phyloP scores from a whole-genome alignment of 139 green algal species.

The Bryopsis sp. region DNA sequence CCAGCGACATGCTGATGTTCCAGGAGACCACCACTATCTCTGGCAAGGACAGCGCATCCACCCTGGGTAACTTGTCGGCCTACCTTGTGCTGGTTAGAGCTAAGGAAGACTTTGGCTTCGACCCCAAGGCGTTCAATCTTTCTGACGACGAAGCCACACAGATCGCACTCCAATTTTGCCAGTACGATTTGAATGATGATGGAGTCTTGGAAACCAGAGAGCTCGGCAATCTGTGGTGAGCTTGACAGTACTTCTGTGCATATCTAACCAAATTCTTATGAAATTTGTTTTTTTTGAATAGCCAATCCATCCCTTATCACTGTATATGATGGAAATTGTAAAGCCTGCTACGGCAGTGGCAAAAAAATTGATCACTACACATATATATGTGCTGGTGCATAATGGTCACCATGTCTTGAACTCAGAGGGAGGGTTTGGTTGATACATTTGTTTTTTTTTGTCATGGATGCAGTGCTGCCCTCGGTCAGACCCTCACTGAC shows the following conservation, averaged over 20 bases:
- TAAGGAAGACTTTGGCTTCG: slow-evolving; percentile 51
- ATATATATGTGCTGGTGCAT: too few species aligned
- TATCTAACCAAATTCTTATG: not conserved
- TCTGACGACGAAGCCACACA: slow-evolving; percentile 47
- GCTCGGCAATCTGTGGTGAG: slow-evolving; percentile 24
- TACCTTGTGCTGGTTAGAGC: slow-evolving; percentile 64
- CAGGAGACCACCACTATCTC: too few species aligned
- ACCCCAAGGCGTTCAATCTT: slow-evolving; percentile 43
- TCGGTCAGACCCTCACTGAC: slow-evolving; percentile 37
- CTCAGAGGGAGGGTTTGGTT: too few species aligned
- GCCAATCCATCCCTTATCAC: not conserved
- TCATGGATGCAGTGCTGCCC: slow-evolving; percentile 26
- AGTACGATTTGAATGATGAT: slow-evolving; percentile 55
- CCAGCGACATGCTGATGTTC: too few species aligned
- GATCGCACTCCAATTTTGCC: slow-evolving; percentile 62
- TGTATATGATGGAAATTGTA: not conserved
- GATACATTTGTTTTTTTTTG: not conserved
- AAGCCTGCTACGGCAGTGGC: not conserved
- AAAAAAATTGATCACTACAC: not conserved
- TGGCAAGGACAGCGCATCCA: slow-evolving; percentile 21
- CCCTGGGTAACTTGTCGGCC: slow-evolving; percentile 59
- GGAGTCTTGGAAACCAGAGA: slow-evolving; percentile 43
- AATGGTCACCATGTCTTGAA: too few species aligned
- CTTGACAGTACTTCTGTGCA: not conserved
- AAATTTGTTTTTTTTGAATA: not conserved